A percentile compares a stretch with the other conserved stretches of the same genome.
These are phyloP conservation scores for Pyronema omphalodes DNA, from an alignment of 495 filamentous ascomycete genomes.

Conservation along the genomic window DNA sequence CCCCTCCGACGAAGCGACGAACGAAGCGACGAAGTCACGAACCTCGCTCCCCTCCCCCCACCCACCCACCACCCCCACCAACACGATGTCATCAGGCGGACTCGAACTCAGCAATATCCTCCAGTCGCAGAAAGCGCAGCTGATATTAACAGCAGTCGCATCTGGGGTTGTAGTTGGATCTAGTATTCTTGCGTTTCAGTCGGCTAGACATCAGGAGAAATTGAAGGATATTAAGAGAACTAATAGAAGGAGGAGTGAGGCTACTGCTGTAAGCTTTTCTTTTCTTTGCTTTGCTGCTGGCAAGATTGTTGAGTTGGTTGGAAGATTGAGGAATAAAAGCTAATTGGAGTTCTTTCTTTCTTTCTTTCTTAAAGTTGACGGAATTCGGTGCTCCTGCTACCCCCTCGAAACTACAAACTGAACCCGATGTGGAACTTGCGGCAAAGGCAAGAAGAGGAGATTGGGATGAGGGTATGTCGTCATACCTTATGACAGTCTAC, in stretches of 20 bases:
- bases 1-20: too few species aligned
- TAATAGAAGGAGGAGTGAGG: constrained; percentile 34
- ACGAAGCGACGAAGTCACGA: too few species aligned
- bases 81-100: too few species aligned
- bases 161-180: constrained; percentile 58
- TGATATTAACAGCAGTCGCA: constrained; percentile 55
- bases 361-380: constrained; percentile 45
- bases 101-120: constrained; percentile 1
- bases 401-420: constrained; percentile 32
- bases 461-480: constrained; percentile 59
- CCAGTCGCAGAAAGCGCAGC: constrained; percentile 38
- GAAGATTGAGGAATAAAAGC: too few species aligned
- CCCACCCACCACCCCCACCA: too few species aligned
- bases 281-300: background rate
- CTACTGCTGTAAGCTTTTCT: constrained; percentile 25
- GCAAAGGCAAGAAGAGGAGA: constrained; percentile 66
- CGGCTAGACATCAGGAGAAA: constrained; percentile 40
- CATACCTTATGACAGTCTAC: background rate
- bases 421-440: constrained; percentile 70
- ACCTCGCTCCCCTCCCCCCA: too few species aligned
- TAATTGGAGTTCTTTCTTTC: constrained; percentile 4
- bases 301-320: too few species aligned
- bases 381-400: constrained; percentile 50
- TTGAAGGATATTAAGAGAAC: constrained; percentile 52
- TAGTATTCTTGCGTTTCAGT: constrained; percentile 54